Base-by-base conservation (phyloP, 768 basidiomycete species). In the Boletus insuetus region DNA sequence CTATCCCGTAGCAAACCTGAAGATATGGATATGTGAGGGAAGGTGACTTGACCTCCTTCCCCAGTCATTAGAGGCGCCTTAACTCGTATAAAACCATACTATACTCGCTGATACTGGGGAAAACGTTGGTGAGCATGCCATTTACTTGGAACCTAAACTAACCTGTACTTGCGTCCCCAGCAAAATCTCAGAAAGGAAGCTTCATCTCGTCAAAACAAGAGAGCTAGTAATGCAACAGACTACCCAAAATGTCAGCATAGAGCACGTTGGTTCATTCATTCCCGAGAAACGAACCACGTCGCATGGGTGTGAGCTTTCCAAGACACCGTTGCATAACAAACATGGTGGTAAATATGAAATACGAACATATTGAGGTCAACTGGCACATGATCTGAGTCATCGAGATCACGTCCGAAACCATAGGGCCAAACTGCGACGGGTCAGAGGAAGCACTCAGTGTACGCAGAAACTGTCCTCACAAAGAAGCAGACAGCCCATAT, bases 331-430 rank as follows among this genome's bases (percentile, higher is more conserved):
- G 14, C 12, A 22, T 26, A 19, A 63, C 17, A 53, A 47, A 56
- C 5, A 55, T 11, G 32, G 66, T 24, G 16, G 14, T 53, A 26
- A 48, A 47, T 6, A 62, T 20, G 8, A 58, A 47, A 46, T 63
- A 58, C 3, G 56, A 65, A 17, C 53, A 56, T 44, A 63, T 46
- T 11, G 34, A 56, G 8, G 56, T 55, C 16, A 65, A 56, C 26
- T 63, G 58, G 19, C 46, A 56, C 48, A 50, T 44, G 9, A 58
- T 56, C 11, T 31, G 51, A 6, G 20, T 29, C 45, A 66, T 60
- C 3, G 66, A 63, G 2, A 66, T 19, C 16, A 66, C 58, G n/a
- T 66, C 65, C 10, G 58, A 59, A 39, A 66, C 39, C 22, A 66
- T 41, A 1, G 65, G 65, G 22, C 43, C 44, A 51, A 66, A 68